phyloP scores from a whole-genome alignment of 1,139 yeast genomes.

The Suhomyces bolitotheri region DNA sequence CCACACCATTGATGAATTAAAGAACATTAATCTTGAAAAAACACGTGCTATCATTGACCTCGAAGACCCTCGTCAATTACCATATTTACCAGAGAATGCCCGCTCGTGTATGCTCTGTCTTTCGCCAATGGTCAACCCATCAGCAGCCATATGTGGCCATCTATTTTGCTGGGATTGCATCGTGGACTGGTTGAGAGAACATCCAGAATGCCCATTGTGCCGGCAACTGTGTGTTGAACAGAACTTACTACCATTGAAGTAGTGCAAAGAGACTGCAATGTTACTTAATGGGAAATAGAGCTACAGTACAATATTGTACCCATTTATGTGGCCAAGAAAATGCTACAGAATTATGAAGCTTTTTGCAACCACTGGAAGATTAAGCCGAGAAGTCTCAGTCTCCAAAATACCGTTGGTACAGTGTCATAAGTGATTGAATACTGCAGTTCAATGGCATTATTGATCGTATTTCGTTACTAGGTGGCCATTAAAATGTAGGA shows the following conservation, averaged over 20 bases:
- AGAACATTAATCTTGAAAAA: conserved; percentile 5
- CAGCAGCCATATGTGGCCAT: conserved; percentile 91
- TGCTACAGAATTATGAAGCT: too few relatives aligned
- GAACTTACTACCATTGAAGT: conserved; percentile 67
- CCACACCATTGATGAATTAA: conserved; percentile 14
- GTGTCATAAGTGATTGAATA: too few relatives aligned
- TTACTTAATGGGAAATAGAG: too few relatives aligned
- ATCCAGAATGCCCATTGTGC: conserved; percentile 90
- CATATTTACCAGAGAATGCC: conserved; percentile 70
- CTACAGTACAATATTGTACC: too few relatives aligned
- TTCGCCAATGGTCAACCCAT: conserved; percentile 75
- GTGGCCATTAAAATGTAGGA: too few relatives aligned
- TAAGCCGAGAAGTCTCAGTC: too few relatives aligned
- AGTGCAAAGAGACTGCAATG: too few relatives aligned
- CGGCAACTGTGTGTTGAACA: conserved; percentile 75
- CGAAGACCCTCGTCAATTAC: conserved; percentile 54
- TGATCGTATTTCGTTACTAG: too few relatives aligned
- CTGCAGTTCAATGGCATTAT: too few relatives aligned
- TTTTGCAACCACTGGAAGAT: too few relatives aligned
- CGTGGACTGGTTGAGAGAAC: conserved; percentile 84
- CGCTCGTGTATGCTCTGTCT: conserved; percentile 84
- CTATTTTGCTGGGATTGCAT: conserved; percentile 91
- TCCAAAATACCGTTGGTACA: too few relatives aligned
- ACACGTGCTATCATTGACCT: conserved; percentile 42
- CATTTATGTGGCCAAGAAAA: too few relatives aligned